Percentiles rank a stretch among this genome's conserved stretches.
Evolutionary conservation across 495 filamentous ascomycete genomes (phyloP).

Genomic region (Hypoxylon crocopeplum): DNA sequence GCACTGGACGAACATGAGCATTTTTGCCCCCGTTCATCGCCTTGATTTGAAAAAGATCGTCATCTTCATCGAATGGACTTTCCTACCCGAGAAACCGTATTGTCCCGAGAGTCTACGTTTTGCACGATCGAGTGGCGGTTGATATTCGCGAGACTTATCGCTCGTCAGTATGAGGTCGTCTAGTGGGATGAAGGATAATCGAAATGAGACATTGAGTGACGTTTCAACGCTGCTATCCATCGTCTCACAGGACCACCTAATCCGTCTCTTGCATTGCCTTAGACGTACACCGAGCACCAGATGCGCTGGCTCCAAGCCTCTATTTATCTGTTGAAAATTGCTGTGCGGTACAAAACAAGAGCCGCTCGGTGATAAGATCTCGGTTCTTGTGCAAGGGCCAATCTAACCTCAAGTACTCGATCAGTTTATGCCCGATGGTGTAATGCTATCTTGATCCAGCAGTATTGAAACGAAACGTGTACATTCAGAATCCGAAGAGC

Average conservation of each 20-base stretch:
- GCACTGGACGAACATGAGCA: conserved; percentile 15
- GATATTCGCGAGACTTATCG: conserved; percentile 27
- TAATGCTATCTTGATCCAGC: conserved; percentile 23
- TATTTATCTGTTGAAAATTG: background rate
- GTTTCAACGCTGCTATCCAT: conserved; percentile 1
- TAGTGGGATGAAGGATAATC: too few relatives aligned
- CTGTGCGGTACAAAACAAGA: background rate
- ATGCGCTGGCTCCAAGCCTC: background rate
- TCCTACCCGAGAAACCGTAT: conserved; percentile 21
- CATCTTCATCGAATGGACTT: conserved; percentile 10
- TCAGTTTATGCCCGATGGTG: conserved; percentile 20
- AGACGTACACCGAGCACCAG: background rate
- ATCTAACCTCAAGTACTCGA: background rate
- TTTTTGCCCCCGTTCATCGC: conserved; percentile 22
- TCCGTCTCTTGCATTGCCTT: background rate
- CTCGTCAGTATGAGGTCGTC: conserved; percentile 8
- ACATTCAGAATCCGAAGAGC: too few relatives aligned
- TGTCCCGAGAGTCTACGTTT: conserved; percentile 21
- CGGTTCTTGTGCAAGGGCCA: background rate
- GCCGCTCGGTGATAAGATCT: background rate
- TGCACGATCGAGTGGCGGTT: conserved; percentile 24
- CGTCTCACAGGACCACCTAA: conserved; percentile 1
- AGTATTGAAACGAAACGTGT: background rate
- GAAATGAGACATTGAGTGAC: conserved; percentile 21
- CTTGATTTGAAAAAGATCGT: conserved; percentile 29